Percentiles rank a stretch among this genome's conserved stretches.
phyloP scores from a whole-genome alignment of 352 stramenopile species.

The Phytophthora fragariaefolia region DNA sequence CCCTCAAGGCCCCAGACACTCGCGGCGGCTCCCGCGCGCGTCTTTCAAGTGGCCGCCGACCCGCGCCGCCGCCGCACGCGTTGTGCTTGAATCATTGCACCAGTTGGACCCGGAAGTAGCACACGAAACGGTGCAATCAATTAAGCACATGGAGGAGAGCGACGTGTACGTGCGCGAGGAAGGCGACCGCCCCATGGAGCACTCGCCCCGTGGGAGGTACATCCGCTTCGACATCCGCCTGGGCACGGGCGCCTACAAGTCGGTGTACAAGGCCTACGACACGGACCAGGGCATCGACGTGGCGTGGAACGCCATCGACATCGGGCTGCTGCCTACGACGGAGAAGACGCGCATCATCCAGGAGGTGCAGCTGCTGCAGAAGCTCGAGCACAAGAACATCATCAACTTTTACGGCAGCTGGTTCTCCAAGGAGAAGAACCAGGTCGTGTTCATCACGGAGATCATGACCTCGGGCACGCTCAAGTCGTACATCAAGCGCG shows the following conservation, averaged over 20 bases:
- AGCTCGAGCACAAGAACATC: slow-evolving; percentile 99
- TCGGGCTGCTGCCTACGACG: slow-evolving; percentile 94
- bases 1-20: neutral
- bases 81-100: neutral
- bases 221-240: slow-evolving; percentile 89
- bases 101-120: neutral
- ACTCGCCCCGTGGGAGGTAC: slow-evolving; percentile 83
- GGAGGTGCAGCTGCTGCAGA: slow-evolving; percentile 97
- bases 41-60: neutral
- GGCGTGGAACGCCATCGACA: slow-evolving; percentile 99
- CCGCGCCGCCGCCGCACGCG: neutral
- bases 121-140: neutral
- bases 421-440: slow-evolving; percentile 98
- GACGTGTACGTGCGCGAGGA: slow-evolving; percentile 81
- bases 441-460: slow-evolving; percentile 99
- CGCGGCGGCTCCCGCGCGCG: neutral
- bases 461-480: slow-evolving; percentile 97
- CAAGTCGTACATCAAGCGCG: slow-evolving; percentile 97
- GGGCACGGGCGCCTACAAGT: slow-evolving; percentile 89
- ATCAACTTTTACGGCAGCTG: slow-evolving; percentile 99
- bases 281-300: slow-evolving; percentile 99
- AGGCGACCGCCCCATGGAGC: slow-evolving; percentile 76
- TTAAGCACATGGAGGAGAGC: slow-evolving; percentile 56
- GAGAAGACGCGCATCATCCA: slow-evolving; percentile 97
- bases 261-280: slow-evolving; percentile 96